A percentile compares a stretch with the other conserved stretches of the same genome.
Evolutionary conservation across 305 asterid genomes (phyloP).

Genomic region (Plantago coronopus): DNA sequence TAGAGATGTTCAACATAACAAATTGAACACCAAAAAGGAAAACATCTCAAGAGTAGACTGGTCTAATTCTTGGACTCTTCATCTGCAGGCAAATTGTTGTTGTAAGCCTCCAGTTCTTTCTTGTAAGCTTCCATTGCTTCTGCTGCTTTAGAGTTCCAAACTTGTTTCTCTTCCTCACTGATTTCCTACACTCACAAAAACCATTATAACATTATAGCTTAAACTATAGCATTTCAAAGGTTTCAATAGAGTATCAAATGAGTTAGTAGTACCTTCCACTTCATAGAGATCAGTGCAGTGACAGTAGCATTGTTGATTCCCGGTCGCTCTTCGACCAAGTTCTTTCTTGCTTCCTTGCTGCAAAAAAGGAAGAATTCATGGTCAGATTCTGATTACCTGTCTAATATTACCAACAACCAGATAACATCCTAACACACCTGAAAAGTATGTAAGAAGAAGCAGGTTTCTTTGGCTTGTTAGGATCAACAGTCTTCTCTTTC

Average conservation of each 20-base stretch:
- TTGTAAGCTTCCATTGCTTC: constrained; percentile 69
- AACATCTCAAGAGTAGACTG: background rate
- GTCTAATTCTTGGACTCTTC: constrained; percentile 32
- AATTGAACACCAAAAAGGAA: constrained; percentile 40
- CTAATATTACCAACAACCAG: background rate
- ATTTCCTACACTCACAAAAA: constrained; percentile 40
- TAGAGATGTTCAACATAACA: constrained; percentile 45
- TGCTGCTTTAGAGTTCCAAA: constrained; percentile 66
- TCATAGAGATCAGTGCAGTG: constrained; percentile 63
- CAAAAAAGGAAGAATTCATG: background rate
- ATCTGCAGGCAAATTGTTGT: constrained; percentile 38
- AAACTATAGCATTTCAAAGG: background rate
- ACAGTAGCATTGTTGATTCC: constrained; percentile 54
- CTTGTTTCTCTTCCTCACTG: constrained; percentile 60
- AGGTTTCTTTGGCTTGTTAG: constrained; percentile 82
- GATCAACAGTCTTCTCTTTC: constrained; percentile 58
- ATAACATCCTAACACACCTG: constrained; percentile 26
- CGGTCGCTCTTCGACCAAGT: constrained; percentile 49
- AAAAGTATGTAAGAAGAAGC: constrained; percentile 75
- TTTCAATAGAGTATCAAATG: background rate
- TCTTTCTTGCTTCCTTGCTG: constrained; percentile 69
- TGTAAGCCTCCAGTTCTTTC: constrained; percentile 72
- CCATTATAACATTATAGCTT: background rate
- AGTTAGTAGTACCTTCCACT: constrained; percentile 59
- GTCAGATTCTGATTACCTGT: background rate